These are phyloP conservation scores for Colletotrichum paranaense DNA, from an alignment of 2,329 filamentous ascomycete genomes.

Conservation along the genomic window DNA sequence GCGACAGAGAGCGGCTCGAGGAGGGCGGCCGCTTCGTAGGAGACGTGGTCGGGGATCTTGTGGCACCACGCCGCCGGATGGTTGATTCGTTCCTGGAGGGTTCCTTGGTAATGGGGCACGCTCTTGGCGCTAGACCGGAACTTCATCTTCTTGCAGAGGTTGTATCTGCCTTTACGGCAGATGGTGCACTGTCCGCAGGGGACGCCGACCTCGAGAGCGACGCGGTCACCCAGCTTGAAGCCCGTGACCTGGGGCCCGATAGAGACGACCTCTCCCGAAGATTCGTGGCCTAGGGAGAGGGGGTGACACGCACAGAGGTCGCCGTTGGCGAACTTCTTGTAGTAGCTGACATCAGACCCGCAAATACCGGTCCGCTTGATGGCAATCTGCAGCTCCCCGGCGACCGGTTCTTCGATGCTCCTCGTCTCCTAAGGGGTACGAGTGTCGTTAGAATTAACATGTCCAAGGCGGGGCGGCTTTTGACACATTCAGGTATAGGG, in stretches of 20 bases:
- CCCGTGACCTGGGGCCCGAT: slow-evolving; percentile 64
- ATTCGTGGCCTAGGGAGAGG: slow-evolving; percentile 73
- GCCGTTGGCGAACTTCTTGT: slow-evolving; percentile 78
- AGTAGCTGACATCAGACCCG: slow-evolving; percentile 78
- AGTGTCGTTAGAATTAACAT: slow-evolving; percentile 36
- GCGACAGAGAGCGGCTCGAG: slow-evolving; percentile 72
- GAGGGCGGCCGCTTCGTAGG: slow-evolving; percentile 69
- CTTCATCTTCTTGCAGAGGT: slow-evolving; percentile 70
- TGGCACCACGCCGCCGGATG: slow-evolving; percentile 72
- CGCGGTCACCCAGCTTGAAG: slow-evolving; percentile 66
- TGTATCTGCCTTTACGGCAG: slow-evolving; percentile 67
- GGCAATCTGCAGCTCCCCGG: slow-evolving; percentile 72
- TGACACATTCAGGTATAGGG: slow-evolving; percentile 6
- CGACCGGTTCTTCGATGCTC: slow-evolving; percentile 57
- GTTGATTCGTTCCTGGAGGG: slow-evolving; percentile 71
- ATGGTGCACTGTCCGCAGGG: slow-evolving; percentile 63
- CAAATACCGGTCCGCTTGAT: slow-evolving; percentile 76
- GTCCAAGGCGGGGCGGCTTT: slow-evolving; percentile 12
- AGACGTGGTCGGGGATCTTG: slow-evolving; percentile 70
- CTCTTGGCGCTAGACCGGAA: slow-evolving; percentile 73
- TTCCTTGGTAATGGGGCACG: slow-evolving; percentile 73
- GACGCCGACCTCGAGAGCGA: slow-evolving; percentile 68
- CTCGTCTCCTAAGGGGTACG: slow-evolving; percentile 57
- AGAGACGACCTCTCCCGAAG: slow-evolving; percentile 67
- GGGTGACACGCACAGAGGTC: slow-evolving; percentile 75